Base-by-base conservation (phyloP, 108 stramenopile species). In the Pseudonitzschia delicatissima region DNA sequence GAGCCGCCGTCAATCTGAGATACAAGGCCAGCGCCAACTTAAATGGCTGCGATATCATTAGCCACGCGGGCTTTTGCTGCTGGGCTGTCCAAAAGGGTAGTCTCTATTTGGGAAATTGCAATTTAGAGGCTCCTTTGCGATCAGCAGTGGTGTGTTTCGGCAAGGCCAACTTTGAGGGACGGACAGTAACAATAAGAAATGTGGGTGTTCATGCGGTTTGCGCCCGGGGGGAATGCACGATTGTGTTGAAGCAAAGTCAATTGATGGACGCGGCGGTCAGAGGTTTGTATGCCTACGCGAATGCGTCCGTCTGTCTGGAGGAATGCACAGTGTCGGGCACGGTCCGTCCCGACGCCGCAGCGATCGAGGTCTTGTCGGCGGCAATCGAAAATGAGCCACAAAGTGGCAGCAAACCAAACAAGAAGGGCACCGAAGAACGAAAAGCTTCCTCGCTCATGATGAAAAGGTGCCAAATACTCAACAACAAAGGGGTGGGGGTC, bases 71-170 rank as follows among this genome's bases (percentile, higher is more conserved):
- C 26, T 76, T 76, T 64, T 68, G 62, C n/a, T 44, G 45, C 12
- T 76, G 74, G 74, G 55, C 62, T 18, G 74, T 76, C 26, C 74
- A 76, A 64, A 76, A 76, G 35, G 45, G 52, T 23, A 67, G n/a
- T 15, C 18, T 74, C 17, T 9, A 29, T 45, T 31, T 69, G 53
- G 29, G 33, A 11, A 20, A 58, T 17, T 76, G 67, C 25, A n/a
- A 27, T 1, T 31, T 76, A 20, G 5, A 21, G 20, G 52, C 74
- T 4, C 50, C 51, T 1, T 5, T 67, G 25, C 62, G 74, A 57
- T 76, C 74, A 27, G 60, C 74, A 15, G 15, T 68, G 28, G 74
- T 76, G 11, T 76, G 74, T 53, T 76, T 76, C 37, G 74, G 74
- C 6, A 40, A 65, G 45, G 47, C 57, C 32, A 11, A 35, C 1